phyloP scores from a whole-genome alignment of 163 green algal genomes.

The Coccomyxa subellipsoidea region DNA sequence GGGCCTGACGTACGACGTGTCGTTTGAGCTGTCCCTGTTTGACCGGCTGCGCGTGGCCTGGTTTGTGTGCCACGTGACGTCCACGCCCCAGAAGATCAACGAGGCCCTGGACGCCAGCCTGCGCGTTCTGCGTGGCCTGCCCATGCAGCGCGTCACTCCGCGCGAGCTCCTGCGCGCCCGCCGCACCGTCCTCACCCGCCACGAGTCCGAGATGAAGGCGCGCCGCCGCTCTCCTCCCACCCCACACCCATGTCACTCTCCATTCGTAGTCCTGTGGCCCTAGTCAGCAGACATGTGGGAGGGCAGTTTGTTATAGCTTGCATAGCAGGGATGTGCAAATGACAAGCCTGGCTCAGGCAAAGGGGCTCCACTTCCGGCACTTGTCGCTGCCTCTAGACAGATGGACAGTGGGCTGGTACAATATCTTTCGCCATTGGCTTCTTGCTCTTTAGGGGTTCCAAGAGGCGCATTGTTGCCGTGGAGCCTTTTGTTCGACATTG shows the following conservation, averaged over 20 bases:
- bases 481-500: not conserved
- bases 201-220: constrained; percentile 94
- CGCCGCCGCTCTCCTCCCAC: not conserved
- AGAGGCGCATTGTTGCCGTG: not conserved
- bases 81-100: constrained; percentile 91
- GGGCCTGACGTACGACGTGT: constrained; percentile 97
- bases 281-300: no score
- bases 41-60: constrained; percentile 69
- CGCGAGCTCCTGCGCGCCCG: constrained; percentile 75
- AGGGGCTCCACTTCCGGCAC: no score
- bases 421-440: no score
- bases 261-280: no score
- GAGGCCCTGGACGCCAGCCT: constrained; percentile 84
- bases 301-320: no score
- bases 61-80: constrained; percentile 91
- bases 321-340: no score
- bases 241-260: no score
- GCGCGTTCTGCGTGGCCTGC: constrained; percentile 74
- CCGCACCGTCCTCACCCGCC: constrained; percentile 85
- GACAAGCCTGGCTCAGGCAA: no score
- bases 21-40: constrained; percentile 88
- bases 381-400: no score
- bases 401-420: no score
- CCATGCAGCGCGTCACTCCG: constrained; percentile 50
- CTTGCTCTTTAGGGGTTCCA: no score